These are phyloP conservation scores for Umbilicus rupestris DNA, from an alignment of 164 flowering plant genomes.

Conservation along the genomic window DNA sequence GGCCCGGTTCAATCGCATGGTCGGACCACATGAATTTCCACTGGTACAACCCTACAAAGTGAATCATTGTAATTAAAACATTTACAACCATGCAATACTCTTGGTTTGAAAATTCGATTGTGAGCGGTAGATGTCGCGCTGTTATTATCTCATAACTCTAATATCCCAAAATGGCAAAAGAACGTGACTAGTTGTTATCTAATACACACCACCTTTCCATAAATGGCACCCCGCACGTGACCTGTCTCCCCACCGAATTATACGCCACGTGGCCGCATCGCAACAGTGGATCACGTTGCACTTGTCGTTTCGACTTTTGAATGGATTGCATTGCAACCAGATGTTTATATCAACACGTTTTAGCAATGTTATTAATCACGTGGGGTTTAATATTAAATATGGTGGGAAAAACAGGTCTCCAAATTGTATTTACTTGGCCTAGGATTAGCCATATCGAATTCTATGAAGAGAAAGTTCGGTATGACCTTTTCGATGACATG, in stretches of 20 bases:
- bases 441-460: not conserved
- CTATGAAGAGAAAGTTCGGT: not conserved
- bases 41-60: not conserved
- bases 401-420: not conserved
- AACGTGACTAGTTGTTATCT: not conserved
- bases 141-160: not conserved
- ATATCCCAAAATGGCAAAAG: not conserved
- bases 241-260: not conserved
- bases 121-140: not conserved
- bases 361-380: not conserved
- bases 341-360: not conserved
- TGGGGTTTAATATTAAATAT: not conserved
- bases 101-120: not conserved
- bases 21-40: not conserved
- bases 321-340: not conserved
- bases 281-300: constrained; percentile 3
- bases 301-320: not conserved
- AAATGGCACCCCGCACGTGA: not conserved
- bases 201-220: not conserved
- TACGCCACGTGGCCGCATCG: constrained; percentile 4
- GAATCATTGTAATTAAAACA: not conserved
- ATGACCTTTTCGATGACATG: not conserved
- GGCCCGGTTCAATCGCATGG: too few species aligned
- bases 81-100: constrained; percentile 2
- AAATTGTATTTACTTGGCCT: not conserved